Conservation (phyloP, 495 filamentous ascomycete genomes). For the Thermothielavioides terrestris region DNA sequence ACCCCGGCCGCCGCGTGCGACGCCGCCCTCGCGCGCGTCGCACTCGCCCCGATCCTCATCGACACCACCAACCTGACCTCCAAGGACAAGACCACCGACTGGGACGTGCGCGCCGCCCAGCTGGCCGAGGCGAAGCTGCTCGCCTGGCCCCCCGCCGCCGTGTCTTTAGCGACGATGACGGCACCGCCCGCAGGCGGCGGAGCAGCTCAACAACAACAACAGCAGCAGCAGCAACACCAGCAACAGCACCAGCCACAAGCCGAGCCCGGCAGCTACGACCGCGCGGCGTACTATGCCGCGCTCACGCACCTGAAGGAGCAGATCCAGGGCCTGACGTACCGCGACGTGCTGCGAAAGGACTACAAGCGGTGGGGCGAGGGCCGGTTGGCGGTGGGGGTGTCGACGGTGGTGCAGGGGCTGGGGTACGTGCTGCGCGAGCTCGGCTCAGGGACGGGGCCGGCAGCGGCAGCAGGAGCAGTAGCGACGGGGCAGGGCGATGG, state of each 20-base stretch:
- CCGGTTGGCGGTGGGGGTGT: conserved; percentile 58
- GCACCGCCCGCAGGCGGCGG: not conserved
- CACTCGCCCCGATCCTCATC: conserved; percentile 70
- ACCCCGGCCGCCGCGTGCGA: conserved; percentile 18
- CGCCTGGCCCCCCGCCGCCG: not conserved
- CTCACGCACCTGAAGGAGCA: conserved; percentile 63
- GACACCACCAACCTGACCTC: conserved; percentile 71
- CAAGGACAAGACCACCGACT: conserved; percentile 61
- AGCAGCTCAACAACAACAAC: not conserved
- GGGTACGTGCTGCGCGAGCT: conserved; percentile 53
- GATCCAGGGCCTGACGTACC: conserved; percentile 54
- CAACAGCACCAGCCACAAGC: not conserved
- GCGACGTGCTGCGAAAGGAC: conserved; percentile 78
- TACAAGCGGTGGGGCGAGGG: conserved; percentile 82
- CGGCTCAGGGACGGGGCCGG: too few species aligned
- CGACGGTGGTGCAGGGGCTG: conserved; percentile 60
- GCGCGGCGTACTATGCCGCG: conserved; percentile 51
- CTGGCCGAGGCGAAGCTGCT: conserved; percentile 48
- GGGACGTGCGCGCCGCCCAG: conserved; percentile 55
- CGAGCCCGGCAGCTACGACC: conserved; percentile 38
- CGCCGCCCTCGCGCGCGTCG: conserved; percentile 62
- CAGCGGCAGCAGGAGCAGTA: too few species aligned
- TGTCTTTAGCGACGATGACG: not conserved
- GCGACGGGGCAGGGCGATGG: too few species aligned
- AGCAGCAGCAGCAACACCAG: not conserved